Base-by-base conservation (phyloP, 1,139 yeast genomes). In the Suhomyces choctaworum region DNA sequence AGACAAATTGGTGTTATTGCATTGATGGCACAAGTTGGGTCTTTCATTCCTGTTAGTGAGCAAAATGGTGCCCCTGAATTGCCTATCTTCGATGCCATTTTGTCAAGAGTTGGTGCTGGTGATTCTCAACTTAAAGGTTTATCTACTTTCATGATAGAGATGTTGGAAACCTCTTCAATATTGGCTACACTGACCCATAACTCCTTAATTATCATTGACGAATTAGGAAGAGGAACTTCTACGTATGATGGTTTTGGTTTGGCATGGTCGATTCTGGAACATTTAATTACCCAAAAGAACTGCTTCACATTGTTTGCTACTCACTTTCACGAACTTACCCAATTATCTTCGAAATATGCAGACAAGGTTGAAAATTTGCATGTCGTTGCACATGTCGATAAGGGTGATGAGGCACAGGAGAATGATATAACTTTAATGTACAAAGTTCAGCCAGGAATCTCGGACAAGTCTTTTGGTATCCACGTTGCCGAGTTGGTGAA, bases 31-130 rank as follows among this genome's bases (percentile, higher is more conserved):
- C 98, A 92, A 58, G 76, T 90, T 20, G 98, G 98, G 1, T 84
- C 95, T 46, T 92, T 86, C 57, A 81, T 92, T 21, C 98, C 98
- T 1, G 66, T 52, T 1, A 54, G 57, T 15, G 61, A 54, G 3
- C 56, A 52, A 3, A 79, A 83, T 46, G 66, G 70, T 1, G 69
- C 64, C 29, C 89, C 96, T 0, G 90, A 86, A 50, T 58, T 92
- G 25, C 80, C 90, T 5, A 70, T 92, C 2, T 88, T 89, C 45
- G 98, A 92, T 62, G 89, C 96, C 1, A 85, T 92, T 9, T 72
- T 92, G 43, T 95, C 97, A 10, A 79, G 98, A 52, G 96, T 92
- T n/a, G 98, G 98, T 11, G 97, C 98, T 2, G 95, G 97, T 7
- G 98, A 92, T 58, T 90, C 97, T 0, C 98, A 92, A 60, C 71